Conservation (phyloP, 306 rosid genomes). For the Fragaria ananassa region DNA sequence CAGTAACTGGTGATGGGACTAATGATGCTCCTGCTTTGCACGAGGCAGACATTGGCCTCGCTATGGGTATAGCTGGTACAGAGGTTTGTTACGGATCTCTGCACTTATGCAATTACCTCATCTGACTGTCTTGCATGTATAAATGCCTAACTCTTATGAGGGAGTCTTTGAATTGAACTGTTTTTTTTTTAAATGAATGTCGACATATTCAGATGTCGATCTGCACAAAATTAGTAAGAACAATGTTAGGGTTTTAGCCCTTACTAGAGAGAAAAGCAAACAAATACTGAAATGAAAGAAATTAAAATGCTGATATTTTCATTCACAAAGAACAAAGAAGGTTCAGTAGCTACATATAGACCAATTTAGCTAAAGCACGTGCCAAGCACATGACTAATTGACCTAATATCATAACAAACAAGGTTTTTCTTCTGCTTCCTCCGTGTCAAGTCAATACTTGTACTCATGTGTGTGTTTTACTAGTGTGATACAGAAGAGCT, state of each 20-base stretch:
- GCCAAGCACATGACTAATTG: no score
- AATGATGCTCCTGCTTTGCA: slow-evolving; percentile 94
- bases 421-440: neutral
- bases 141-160: neutral
- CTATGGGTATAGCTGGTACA: slow-evolving; percentile 96
- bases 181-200: neutral
- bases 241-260: no score
- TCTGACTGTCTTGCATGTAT: neutral
- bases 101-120: neutral
- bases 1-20: slow-evolving; percentile 93
- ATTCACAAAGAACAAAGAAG: no score
- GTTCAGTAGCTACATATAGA: no score
- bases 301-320: no score
- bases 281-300: no score
- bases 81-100: slow-evolving; percentile 56
- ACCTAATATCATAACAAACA: no score
- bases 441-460: neutral
- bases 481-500: neutral
- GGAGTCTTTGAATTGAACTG: neutral
- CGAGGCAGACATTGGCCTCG: slow-evolving; percentile 92
- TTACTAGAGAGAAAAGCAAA: no score
- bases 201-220: neutral
- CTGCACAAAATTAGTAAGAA: neutral
- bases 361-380: no score
- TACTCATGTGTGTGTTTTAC: neutral